phyloP scores from a whole-genome alignment of 2,329 filamentous ascomycete species.

The Hypoxylon sp. region DNA sequence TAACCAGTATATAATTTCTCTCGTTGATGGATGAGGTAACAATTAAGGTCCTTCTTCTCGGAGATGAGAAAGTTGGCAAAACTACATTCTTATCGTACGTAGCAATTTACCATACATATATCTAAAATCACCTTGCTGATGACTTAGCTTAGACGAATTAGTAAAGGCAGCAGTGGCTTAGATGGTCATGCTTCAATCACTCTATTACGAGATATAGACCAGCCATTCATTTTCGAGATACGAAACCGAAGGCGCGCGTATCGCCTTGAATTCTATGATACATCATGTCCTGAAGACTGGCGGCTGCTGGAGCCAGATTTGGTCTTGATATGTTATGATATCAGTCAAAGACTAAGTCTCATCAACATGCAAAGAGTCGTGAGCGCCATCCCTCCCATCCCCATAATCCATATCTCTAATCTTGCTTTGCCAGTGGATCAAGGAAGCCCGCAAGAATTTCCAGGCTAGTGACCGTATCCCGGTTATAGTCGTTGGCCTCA shows the following conservation, averaged over 20 bases:
- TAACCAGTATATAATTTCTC: background rate
- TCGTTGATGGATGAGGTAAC: constrained; percentile 62
- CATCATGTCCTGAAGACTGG: constrained; percentile 71
- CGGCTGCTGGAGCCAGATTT: constrained; percentile 70
- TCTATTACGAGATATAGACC: constrained; percentile 70
- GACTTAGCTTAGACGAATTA: constrained; percentile 63
- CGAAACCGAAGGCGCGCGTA: constrained; percentile 62
- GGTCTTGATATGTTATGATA: constrained; percentile 73
- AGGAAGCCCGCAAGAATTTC: constrained; percentile 67
- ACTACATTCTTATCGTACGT: constrained; percentile 73
- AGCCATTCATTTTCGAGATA: constrained; percentile 73
- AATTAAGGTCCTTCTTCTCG: constrained; percentile 70
- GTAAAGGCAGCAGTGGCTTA: constrained; percentile 59
- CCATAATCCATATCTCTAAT: constrained; percentile 20
- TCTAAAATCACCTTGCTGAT: constrained; percentile 27
- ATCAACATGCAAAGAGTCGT: constrained; percentile 72
- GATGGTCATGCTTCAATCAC: constrained; percentile 60
- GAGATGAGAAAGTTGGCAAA: constrained; percentile 72
- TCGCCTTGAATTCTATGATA: constrained; percentile 73
- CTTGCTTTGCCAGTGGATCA: constrained; percentile 66
- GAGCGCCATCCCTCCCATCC: constrained; percentile 49
- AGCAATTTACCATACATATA: constrained; percentile 23
- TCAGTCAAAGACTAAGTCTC: constrained; percentile 70
- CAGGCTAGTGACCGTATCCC: constrained; percentile 64
- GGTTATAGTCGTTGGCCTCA: constrained; percentile 71